These are phyloP conservation scores for Cercospora sojina DNA, from an alignment of 2,329 filamentous ascomycete species.

Conservation along the genomic window DNA sequence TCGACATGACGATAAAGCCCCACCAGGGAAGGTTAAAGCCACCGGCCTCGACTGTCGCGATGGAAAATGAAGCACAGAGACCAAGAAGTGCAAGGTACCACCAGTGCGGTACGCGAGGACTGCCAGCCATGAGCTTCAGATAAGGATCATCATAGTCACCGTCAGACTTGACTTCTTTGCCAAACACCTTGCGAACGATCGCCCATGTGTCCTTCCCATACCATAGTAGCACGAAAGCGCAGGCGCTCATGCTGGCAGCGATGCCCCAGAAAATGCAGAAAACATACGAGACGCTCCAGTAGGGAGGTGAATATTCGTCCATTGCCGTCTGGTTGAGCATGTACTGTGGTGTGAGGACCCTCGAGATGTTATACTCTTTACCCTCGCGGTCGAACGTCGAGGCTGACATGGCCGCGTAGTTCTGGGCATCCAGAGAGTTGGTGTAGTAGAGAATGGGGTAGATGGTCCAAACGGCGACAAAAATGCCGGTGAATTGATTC, in stretches of 20 bases:
- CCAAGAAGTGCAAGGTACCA: constrained; percentile 36
- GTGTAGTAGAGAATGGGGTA: constrained; percentile 77
- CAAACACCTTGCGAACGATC: constrained; percentile 24
- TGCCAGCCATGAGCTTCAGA: constrained; percentile 35
- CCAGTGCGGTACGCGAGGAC: constrained; percentile 36
- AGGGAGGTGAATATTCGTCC: constrained; percentile 26
- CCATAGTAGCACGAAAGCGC: constrained; percentile 35
- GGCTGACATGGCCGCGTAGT: constrained; percentile 46
- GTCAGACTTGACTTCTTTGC: constrained; percentile 17
- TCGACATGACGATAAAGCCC: constrained; percentile 34
- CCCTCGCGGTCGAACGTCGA: constrained; percentile 82
- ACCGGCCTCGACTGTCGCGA: constrained; percentile 34
- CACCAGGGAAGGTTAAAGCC: constrained; percentile 37
- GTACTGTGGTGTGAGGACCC: constrained; percentile 71
- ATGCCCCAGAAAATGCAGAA: constrained; percentile 33
- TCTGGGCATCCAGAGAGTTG: constrained; percentile 81
- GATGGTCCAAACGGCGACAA: constrained; percentile 18
- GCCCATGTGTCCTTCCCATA: constrained; percentile 29
- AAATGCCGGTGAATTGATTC: constrained; percentile 63
- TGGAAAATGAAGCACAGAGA: constrained; percentile 31
- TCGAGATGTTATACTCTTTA: constrained; percentile 75
- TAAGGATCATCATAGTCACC: constrained; percentile 36
- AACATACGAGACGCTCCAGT: constrained; percentile 35
- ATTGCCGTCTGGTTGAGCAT: constrained; percentile 19
- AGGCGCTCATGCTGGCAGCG: constrained; percentile 37